Evolutionary conservation across 2,329 filamentous ascomycete species (phyloP).

Genomic region (Aspergillus fumigatus): DNA sequence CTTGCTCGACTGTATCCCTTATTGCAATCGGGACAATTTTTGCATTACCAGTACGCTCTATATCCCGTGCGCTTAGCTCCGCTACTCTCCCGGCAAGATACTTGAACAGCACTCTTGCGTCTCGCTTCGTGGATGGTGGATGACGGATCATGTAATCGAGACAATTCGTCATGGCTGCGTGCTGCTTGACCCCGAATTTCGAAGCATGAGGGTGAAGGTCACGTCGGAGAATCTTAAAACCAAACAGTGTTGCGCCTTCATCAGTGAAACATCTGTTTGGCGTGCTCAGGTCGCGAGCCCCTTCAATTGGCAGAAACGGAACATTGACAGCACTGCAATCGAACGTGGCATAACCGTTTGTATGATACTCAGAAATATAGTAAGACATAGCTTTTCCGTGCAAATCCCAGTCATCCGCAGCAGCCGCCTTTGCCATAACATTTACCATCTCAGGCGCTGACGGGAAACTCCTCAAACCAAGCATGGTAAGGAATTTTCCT

Average conservation of each 20-base stretch:
- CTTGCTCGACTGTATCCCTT: slow-evolving; percentile 37
- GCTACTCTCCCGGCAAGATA: slow-evolving; percentile 76
- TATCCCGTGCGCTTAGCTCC: slow-evolving; percentile 63
- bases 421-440: slow-evolving; percentile 65
- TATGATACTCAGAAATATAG: slow-evolving; percentile 73
- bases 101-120: slow-evolving; percentile 69
- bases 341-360: slow-evolving; percentile 68
- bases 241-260: slow-evolving; percentile 67
- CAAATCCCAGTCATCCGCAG: slow-evolving; percentile 47
- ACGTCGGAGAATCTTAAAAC: slow-evolving; percentile 70
- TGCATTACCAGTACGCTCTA: slow-evolving; percentile 59
- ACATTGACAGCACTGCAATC: slow-evolving; percentile 53
- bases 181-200: slow-evolving; percentile 79
- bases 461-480: slow-evolving; percentile 72
- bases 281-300: slow-evolving; percentile 58
- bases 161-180: slow-evolving; percentile 75
- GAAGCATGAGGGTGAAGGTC: slow-evolving; percentile 76
- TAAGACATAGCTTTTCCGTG: slow-evolving; percentile 72
- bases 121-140: slow-evolving; percentile 63
- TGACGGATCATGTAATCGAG: slow-evolving; percentile 66
- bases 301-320: slow-evolving; percentile 69
- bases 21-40: slow-evolving; percentile 65
- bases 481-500: slow-evolving; percentile 64
- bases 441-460: slow-evolving; percentile 68
- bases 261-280: slow-evolving; percentile 82